phyloP scores from a whole-genome alignment of 179 eudicot genomes.

The Corrigiola litoralis region DNA sequence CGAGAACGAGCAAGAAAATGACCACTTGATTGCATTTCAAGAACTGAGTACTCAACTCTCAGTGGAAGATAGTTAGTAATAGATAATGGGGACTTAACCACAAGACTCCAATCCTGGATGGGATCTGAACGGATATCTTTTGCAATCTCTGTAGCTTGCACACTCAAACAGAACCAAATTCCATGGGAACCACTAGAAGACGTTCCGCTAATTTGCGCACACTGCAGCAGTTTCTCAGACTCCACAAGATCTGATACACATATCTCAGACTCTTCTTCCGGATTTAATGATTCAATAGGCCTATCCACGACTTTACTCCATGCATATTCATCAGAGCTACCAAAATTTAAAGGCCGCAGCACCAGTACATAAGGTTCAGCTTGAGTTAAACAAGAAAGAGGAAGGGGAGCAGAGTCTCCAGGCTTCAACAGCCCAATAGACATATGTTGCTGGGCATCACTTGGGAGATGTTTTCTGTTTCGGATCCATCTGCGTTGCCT shows the following conservation, averaged over 20 bases:
- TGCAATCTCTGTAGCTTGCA: slow-evolving; percentile 81
- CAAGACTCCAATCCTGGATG: slow-evolving; percentile 87
- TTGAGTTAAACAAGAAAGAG: slow-evolving; percentile 62
- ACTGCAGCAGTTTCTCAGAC: slow-evolving; percentile 60
- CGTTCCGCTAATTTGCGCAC: slow-evolving; percentile 55
- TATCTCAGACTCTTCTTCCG: slow-evolving; percentile 43
- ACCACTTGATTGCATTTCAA: slow-evolving; percentile 81
- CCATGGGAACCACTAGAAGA: slow-evolving; percentile 60
- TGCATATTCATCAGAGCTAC: slow-evolving; percentile 47
- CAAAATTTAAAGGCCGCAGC: slow-evolving; percentile 52
- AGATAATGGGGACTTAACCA: slow-evolving; percentile 71
- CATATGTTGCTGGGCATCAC: slow-evolving; percentile 38
- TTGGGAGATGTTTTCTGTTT: slow-evolving; percentile 42
- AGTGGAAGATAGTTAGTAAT: slow-evolving; percentile 86
- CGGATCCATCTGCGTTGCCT: slow-evolving; percentile 89
- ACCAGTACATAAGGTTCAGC: slow-evolving; percentile 47
- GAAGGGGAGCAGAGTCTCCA: slow-evolving; percentile 73
- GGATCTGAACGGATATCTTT: slow-evolving; percentile 83
- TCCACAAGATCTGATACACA: slow-evolving; percentile 60
- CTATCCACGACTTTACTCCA: slow-evolving; percentile 74
- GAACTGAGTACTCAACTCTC: slow-evolving; percentile 76
- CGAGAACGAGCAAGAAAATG: slow-evolving; percentile 66
- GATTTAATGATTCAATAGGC: slow-evolving; percentile 33
- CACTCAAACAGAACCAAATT: slow-evolving; percentile 76
- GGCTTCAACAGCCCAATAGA: slow-evolving; percentile 59